Percentiles rank a stretch among this genome's conserved stretches.
Evolutionary conservation across 306 rosid species (phyloP).

Genomic region (Vigna hirtella): DNA sequence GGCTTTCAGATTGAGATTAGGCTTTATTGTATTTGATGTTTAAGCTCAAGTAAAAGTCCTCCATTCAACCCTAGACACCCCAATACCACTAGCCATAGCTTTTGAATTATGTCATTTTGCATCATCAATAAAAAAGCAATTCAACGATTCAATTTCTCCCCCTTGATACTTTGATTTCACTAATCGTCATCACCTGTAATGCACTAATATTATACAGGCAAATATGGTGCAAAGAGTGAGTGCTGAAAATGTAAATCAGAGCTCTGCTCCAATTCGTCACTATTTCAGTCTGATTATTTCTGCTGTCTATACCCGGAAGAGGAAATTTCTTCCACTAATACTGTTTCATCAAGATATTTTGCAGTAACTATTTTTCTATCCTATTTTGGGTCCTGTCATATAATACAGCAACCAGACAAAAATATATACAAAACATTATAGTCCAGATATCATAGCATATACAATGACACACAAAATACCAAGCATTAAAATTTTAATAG

Average conservation of each 20-base stretch:
- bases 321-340: background rate
- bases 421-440: background rate
- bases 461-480: background rate
- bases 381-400: background rate
- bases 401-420: background rate
- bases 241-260: background rate
- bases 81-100: background rate
- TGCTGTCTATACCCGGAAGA: background rate
- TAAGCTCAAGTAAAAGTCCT: background rate
- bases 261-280: background rate
- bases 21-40: background rate
- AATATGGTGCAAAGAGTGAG: background rate
- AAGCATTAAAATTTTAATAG: background rate
- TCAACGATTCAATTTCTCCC: background rate
- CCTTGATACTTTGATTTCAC: background rate
- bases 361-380: background rate
- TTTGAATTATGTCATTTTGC: background rate
- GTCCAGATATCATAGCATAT: background rate
- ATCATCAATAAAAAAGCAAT: background rate
- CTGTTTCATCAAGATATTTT: background rate
- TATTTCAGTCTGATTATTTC: background rate
- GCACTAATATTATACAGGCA: background rate
- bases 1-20: background rate
- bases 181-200: background rate
- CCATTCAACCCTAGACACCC: slow-evolving; percentile 10